Percentiles rank a stretch among this genome's conserved stretches.
Conservation (phyloP, 768 basidiomycete genomes). For the Gyrodon lividus region DNA sequence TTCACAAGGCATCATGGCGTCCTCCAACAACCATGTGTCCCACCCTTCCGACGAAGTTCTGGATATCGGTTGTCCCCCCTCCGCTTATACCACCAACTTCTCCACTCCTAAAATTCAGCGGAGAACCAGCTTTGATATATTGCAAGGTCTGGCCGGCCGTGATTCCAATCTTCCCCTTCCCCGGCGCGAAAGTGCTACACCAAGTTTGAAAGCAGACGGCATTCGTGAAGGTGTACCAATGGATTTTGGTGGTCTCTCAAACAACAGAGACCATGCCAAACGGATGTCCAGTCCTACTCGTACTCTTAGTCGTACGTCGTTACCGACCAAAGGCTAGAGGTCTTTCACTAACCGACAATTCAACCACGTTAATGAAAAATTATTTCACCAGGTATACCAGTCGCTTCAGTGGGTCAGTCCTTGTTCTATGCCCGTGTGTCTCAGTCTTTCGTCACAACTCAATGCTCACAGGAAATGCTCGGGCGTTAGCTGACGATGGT, state of each 20-base stretch:
- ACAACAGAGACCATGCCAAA: slow-evolving; percentile 42
- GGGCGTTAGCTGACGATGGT: slow-evolving; percentile 77
- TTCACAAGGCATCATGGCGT: slow-evolving; percentile 37
- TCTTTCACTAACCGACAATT: slow-evolving; percentile 19
- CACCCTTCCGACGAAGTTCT: slow-evolving; percentile 34
- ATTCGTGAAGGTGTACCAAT: slow-evolving; percentile 77
- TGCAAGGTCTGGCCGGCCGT: slow-evolving; percentile 70
- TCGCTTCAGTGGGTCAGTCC: slow-evolving; percentile 72
- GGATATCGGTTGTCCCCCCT: slow-evolving; percentile 32
- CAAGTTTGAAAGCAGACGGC: slow-evolving; percentile 43
- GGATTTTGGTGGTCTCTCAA: slow-evolving; percentile 44
- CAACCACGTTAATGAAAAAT: slow-evolving; percentile 23
- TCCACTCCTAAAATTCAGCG: slow-evolving; percentile 52
- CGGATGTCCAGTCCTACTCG: slow-evolving; percentile 72
- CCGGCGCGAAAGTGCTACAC: slow-evolving; percentile 45
- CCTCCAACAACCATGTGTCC: slow-evolving; percentile 41
- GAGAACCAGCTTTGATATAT: slow-evolving; percentile 69
- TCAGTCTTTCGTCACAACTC: slow-evolving; percentile 19
- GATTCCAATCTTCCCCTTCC: slow-evolving; percentile 76
- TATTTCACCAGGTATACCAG: slow-evolving; percentile 61
- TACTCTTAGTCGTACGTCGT: slow-evolving; percentile 71
- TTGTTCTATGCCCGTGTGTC: slow-evolving; percentile 5
- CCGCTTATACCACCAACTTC: slow-evolving; percentile 31
- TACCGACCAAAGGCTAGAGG: slow-evolving; percentile 18
- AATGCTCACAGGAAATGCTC: slow-evolving; percentile 66